Base-by-base conservation (phyloP, 2,329 filamentous ascomycete genomes). In the Phialophora expanda region DNA sequence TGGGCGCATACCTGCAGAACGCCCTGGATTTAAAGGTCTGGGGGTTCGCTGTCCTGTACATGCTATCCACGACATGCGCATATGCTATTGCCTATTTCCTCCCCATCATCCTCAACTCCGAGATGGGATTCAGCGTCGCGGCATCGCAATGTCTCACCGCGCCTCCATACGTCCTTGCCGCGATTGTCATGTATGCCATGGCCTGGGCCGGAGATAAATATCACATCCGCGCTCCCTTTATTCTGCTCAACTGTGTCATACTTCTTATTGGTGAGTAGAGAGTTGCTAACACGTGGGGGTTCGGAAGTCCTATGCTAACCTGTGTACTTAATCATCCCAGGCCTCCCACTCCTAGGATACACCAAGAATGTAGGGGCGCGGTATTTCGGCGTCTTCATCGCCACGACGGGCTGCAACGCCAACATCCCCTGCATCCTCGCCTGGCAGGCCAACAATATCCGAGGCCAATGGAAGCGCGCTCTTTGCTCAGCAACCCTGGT, bases 361-460 rank as follows among this genome's bases (percentile, higher is more conserved):
- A 1, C 32, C 8, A 38, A 56, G 32, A 56, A 28, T 11, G 20
- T 22, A 38, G 55, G 30, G 9, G 85, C 87, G 7, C 85, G 89
- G 48, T 93, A 91, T 77, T 87, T 91, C 67, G 90, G 90, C 62
- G 84, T 92, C 64, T 93, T 87, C 20, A 89, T 89, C 0, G 90
- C 89, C 55, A 56, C 55, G 30, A 30, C 55, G 3, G 55, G 28
- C n/a, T 38, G 30, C 55, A 38, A 56, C 9, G 85, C 88, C 70
- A 94, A 94, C 75, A 82, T 93, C 3, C 92, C 92, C 0, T 82
- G 87, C 1, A 82, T 86, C 56, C 87, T 96, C 81, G 85, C 90
- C 0, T 94, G 91, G 79, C 91, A 93, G 79, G 90, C 90, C 53
- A 95, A 94, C 79, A 96, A 96, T 78, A 89, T 96, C 73, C 87